These are phyloP conservation scores for Telfairia occidentalis DNA, from an alignment of 331 rosid genomes.

Conservation along the genomic window DNA sequence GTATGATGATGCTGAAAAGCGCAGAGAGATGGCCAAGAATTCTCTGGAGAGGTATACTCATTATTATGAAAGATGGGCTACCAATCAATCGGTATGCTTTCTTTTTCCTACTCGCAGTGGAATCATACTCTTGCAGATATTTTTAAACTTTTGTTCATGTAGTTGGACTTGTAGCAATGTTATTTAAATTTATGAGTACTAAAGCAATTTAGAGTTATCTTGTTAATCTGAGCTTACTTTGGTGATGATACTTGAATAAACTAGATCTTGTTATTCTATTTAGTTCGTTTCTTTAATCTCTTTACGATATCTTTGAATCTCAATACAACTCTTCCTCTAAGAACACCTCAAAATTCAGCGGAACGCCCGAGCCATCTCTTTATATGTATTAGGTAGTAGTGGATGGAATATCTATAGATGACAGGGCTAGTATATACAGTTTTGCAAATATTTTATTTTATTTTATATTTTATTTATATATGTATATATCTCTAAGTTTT, in stretches of 20 bases:
- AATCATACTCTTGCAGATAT: background rate
- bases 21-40: slow-evolving; percentile 27
- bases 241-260: background rate
- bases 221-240: background rate
- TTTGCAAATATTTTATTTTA: background rate
- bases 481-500: no score
- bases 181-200: background rate
- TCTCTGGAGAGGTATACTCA: slow-evolving; percentile 36
- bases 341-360: background rate
- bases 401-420: background rate
- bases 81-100: slow-evolving; percentile 34
- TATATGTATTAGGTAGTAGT: background rate
- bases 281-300: background rate
- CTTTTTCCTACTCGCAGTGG: background rate
- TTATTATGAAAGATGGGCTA: slow-evolving; percentile 50
- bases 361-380: background rate
- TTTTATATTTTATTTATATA: no score
- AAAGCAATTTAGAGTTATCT: background rate
- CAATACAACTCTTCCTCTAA: background rate
- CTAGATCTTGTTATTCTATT: background rate
- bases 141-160: background rate
- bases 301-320: background rate
- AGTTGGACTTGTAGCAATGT: background rate
- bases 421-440: no score
- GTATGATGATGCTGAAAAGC: slow-evolving; percentile 36